Percentiles rank a stretch among this genome's conserved stretches.
Conservation (phyloP, 148 eudicot species). For the Persicaria tinctoria region DNA sequence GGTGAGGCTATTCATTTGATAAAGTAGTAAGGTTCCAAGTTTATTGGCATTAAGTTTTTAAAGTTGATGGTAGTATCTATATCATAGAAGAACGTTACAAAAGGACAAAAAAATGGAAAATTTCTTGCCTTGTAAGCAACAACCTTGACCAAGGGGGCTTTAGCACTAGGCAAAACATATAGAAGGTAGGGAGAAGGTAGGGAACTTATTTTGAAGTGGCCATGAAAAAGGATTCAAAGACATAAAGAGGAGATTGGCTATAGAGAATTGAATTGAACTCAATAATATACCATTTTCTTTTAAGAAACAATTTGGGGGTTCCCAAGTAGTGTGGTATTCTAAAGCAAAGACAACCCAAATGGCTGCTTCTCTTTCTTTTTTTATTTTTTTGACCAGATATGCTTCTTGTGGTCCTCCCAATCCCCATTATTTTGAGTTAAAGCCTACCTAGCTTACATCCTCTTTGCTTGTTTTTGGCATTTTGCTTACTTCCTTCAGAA, state of each 20-base stretch:
- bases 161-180: neutral
- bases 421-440: neutral
- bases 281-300: neutral
- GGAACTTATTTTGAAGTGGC: conserved; percentile 4
- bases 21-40: neutral
- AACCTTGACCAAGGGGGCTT: conserved; percentile 1
- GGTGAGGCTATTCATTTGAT: neutral
- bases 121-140: conserved; percentile 14
- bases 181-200: conserved; percentile 11
- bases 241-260: neutral
- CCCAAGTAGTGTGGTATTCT: conserved; percentile 5
- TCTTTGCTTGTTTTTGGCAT: too few species aligned
- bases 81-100: conserved; percentile 5
- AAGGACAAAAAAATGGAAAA: neutral
- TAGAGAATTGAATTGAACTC: neutral
- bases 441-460: neutral
- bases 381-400: conserved; percentile 6
- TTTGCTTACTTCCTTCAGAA: too few species aligned
- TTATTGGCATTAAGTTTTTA: neutral
- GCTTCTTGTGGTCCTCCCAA: neutral
- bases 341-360: conserved; percentile 6
- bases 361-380: conserved; percentile 4
- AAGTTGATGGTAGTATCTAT: too few species aligned
- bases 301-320: neutral
- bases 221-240: conserved; percentile 7